These are phyloP conservation scores for Ceratocystis colombiana DNA, from an alignment of 2,329 filamentous ascomycete genomes.

Conservation along the genomic window DNA sequence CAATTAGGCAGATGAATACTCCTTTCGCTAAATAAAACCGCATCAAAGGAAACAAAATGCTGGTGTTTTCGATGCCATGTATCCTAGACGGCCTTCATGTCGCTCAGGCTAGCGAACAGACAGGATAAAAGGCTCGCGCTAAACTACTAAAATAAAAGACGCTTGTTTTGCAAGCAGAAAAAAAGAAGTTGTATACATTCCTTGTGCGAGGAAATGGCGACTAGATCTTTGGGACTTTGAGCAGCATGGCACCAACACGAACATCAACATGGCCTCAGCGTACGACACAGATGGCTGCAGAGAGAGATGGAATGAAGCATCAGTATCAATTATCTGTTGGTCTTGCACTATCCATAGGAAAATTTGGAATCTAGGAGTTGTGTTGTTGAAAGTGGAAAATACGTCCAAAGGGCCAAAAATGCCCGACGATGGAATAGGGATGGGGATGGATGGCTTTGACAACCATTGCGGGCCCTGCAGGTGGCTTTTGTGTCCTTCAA, in stretches of 20 bases:
- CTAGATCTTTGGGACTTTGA: not conserved
- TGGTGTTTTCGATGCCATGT: not conserved
- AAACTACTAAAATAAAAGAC: not conserved
- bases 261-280: not conserved
- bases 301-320: not conserved
- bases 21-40: conserved; percentile 11
- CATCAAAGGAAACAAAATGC: not conserved
- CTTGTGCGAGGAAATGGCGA: not conserved
- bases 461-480: not conserved
- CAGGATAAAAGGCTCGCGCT: not conserved
- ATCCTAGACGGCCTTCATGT: not conserved
- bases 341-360: not conserved
- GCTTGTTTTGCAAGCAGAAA: not conserved
- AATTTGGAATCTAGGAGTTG: not conserved
- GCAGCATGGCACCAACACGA: not conserved
- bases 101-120: not conserved
- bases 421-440: not conserved
- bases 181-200: not conserved
- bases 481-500: not conserved
- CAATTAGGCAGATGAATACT: not conserved
- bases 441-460: not conserved
- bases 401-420: not conserved
- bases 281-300: not conserved
- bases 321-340: not conserved
- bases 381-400: conserved; percentile 10